Conservation (phyloP, 306 rosid species). For the Comarum palustre region DNA sequence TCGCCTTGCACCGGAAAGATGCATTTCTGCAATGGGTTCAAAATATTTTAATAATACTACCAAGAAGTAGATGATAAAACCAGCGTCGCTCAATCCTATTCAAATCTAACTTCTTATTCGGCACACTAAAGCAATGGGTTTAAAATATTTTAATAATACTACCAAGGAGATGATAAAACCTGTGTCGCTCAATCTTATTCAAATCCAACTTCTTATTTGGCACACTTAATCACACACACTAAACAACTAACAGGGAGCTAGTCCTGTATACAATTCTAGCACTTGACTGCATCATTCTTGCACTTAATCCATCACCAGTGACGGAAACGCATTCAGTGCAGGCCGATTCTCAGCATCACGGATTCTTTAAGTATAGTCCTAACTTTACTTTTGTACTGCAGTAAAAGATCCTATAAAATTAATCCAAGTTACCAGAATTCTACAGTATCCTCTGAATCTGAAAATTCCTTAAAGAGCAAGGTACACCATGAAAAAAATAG, state of each 20-base stretch:
- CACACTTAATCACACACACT: background rate
- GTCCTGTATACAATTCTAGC: background rate
- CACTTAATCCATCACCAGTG: background rate
- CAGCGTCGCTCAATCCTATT: background rate
- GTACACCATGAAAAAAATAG: background rate
- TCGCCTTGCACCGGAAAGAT: slow-evolving; percentile 76
- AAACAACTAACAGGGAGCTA: background rate
- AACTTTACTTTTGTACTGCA: background rate
- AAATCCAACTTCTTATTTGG: background rate
- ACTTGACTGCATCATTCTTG: background rate
- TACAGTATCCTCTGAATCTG: background rate
- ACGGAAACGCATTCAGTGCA: background rate
- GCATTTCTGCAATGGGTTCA: slow-evolving; percentile 61
- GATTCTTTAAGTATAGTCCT: background rate
- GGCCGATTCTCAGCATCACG: background rate
- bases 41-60: slow-evolving; percentile 13
- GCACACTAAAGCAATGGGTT: background rate
- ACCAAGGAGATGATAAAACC: background rate
- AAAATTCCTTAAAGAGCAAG: background rate
- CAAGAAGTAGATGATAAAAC: background rate
- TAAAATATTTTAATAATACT: slow-evolving; percentile 16
- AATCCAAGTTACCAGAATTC: background rate
- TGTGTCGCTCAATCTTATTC: background rate
- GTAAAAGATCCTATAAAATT: background rate
- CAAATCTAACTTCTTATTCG: background rate